A percentile compares a stretch with the other conserved stretches of the same genome.
phyloP scores from a whole-genome alignment of 495 filamentous ascomycete genomes.

The Penicillium salamii region DNA sequence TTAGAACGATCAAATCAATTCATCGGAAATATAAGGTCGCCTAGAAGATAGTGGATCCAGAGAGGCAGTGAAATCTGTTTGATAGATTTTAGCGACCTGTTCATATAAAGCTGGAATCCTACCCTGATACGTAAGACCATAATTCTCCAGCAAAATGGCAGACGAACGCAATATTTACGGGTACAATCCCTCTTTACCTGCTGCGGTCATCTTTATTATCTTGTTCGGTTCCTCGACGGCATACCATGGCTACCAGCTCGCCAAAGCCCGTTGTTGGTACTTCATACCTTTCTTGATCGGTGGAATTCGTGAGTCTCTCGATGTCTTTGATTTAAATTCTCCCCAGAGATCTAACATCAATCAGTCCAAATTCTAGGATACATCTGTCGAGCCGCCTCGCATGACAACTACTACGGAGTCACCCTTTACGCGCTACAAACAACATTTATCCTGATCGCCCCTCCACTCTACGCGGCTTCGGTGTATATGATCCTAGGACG shows the following conservation, averaged over 20 bases:
- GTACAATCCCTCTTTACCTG: conserved; percentile 21
- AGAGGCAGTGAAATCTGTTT: background rate
- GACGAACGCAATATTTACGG: conserved; percentile 22
- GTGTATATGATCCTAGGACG: conserved; percentile 61
- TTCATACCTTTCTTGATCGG: conserved; percentile 28
- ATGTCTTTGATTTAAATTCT: background rate
- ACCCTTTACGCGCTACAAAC: conserved; percentile 39
- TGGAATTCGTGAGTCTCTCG: conserved; percentile 20
- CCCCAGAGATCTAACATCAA: background rate
- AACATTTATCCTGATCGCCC: conserved; percentile 44
- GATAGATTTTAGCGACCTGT: background rate
- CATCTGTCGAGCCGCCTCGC: conserved; percentile 45
- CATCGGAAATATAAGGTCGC: background rate
- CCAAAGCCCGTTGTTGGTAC: conserved; percentile 25
- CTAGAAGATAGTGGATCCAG: conserved; percentile 4
- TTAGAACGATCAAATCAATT: conserved; percentile 1
- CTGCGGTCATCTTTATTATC: conserved; percentile 21
- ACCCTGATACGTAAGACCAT: background rate
- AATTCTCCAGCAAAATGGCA: conserved; percentile 5
- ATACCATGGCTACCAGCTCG: conserved; percentile 18
- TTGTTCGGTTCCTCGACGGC: conserved; percentile 17
- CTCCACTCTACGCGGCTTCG: conserved; percentile 52
- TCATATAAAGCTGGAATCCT: background rate
- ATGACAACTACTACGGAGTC: conserved; percentile 22
- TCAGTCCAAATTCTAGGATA: conserved; percentile 61